These are phyloP conservation scores for Polytrichum commune DNA, from an alignment of 225 moss, liverwort and hornwort genomes.

Conservation along the genomic window DNA sequence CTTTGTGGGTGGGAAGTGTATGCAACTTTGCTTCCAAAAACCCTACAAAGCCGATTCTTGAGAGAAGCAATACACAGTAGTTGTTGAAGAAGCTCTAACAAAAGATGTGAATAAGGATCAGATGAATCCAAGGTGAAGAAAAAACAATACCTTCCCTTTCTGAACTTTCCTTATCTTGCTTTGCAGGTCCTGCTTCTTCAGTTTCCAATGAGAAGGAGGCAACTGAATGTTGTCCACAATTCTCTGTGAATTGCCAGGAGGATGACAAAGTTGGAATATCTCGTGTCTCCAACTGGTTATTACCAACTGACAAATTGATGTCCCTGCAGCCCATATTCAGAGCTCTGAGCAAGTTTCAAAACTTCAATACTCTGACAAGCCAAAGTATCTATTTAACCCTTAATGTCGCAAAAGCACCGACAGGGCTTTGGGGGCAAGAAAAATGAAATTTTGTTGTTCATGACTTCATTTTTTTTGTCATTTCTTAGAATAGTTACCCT, in stretches of 20 bases:
- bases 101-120: too few species aligned
- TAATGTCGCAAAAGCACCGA: too few species aligned
- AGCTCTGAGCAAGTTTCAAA: neutral
- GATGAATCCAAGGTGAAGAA: too few species aligned
- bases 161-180: neutral
- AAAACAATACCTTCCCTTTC: slow-evolving; percentile 23
- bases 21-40: too few species aligned
- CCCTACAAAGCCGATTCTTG: too few species aligned
- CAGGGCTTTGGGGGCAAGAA: too few species aligned
- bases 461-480: too few species aligned
- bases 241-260: slow-evolving; percentile 13
- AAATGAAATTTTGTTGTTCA: too few species aligned
- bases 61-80: too few species aligned
- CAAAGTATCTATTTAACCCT: neutral
- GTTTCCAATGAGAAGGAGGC: slow-evolving; percentile 13
- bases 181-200: neutral
- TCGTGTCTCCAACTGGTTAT: neutral
- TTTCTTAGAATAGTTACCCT: too few species aligned
- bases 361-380: neutral
- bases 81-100: too few species aligned
- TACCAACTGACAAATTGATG: slow-evolving; percentile 4
- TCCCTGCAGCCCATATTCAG: slow-evolving; percentile 7
- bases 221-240: slow-evolving; percentile 2
- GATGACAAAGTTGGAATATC: slow-evolving; percentile 4
- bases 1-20: too few species aligned